Evolutionary conservation across 2,329 filamentous ascomycete species (phyloP), one percentile per base, ranked within the genome.

Genomic region (Thermothelomyces thermophilus): DNA sequence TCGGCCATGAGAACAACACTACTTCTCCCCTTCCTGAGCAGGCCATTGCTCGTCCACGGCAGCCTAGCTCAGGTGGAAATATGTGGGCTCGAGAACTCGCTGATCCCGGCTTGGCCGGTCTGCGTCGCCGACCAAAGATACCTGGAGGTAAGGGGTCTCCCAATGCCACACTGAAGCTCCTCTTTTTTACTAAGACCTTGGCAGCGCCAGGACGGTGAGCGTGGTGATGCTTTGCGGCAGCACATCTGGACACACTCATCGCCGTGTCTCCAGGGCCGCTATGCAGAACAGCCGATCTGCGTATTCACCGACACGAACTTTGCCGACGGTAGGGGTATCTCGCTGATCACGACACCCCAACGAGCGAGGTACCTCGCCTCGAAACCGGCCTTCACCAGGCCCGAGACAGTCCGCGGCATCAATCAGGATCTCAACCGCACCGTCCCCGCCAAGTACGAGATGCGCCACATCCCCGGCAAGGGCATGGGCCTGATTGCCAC

Each of bases 401-500:
- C 62, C 2, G 55, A 57, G 1, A 48, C 50, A 3, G 50, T 62
- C 31, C 50, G 52, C 5, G 53, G 55, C 26, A 48, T 57, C 26
- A 68, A 67, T 50, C 47, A 54, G 26, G 62, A 64, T 39, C 51
- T 64, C 39, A 55, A 62, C 48, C 52, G 47, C 14, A 57, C 48
- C 30, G 45, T 26, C 9, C 58, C 56, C 22, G 46, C 56, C 33
- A 62, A 58, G 36, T 70, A 66, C 58, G 55, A 61, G 39, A 60
- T 70, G n/a, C 62, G 63, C 20, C 61, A 61, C 9, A 62, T 72
- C 28, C 65, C 65, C 7, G 68, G 68, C 26, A 72, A 70, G 52
- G 69, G 64, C 34, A 62, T 64, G 51, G 69, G 69, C 24, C 54
- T 70, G 5, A 61, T 70, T 6, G 69, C 69, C 10, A 63, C 55